phyloP scores from a whole-genome alignment of 208 protist genomes.

The Acanthamoeba lenticulata region DNA sequence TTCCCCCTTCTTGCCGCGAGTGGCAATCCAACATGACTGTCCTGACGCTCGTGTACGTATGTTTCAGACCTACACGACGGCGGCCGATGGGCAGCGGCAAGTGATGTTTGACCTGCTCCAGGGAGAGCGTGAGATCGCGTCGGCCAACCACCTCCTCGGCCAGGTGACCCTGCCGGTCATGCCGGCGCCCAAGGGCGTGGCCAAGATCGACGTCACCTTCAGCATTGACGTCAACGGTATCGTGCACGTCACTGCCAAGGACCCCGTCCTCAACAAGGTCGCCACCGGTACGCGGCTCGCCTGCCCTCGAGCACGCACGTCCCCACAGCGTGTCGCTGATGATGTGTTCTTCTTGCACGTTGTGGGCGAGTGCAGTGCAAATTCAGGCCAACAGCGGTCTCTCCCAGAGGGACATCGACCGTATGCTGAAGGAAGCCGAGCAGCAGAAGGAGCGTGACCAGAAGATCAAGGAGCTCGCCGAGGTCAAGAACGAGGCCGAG shows the following conservation, averaged over 20 bases:
- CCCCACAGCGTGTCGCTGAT: neutral
- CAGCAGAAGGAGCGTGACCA: slow-evolving; percentile 93
- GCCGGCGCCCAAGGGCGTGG: slow-evolving; percentile 73
- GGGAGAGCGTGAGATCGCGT: slow-evolving; percentile 77
- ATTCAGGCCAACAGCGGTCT: slow-evolving; percentile 92
- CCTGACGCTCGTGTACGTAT: neutral
- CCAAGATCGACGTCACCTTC: slow-evolving; percentile 85
- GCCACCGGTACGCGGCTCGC: neutral
- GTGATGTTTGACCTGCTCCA: slow-evolving; percentile 77
- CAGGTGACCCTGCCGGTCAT: slow-evolving; percentile 80
- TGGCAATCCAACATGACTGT: neutral
- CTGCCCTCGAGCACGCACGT: no score
- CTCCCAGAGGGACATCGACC: slow-evolving; percentile 89
- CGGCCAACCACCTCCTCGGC: slow-evolving; percentile 81
- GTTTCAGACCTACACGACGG: slow-evolving; percentile 64
- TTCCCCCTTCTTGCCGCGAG: neutral
- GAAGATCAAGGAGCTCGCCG: slow-evolving; percentile 90
- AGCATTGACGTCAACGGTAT: slow-evolving; percentile 84
- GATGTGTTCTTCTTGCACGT: neutral
- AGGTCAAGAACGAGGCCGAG: slow-evolving; percentile 96
- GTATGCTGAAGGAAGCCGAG: slow-evolving; percentile 91
- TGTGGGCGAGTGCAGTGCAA: neutral
- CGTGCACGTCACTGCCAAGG: slow-evolving; percentile 79
- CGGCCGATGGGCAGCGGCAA: slow-evolving; percentile 61
- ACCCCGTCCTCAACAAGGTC: slow-evolving; percentile 69